These are phyloP conservation scores for Fusarium buxicola DNA, from an alignment of 2,329 filamentous ascomycete genomes.

Conservation along the genomic window DNA sequence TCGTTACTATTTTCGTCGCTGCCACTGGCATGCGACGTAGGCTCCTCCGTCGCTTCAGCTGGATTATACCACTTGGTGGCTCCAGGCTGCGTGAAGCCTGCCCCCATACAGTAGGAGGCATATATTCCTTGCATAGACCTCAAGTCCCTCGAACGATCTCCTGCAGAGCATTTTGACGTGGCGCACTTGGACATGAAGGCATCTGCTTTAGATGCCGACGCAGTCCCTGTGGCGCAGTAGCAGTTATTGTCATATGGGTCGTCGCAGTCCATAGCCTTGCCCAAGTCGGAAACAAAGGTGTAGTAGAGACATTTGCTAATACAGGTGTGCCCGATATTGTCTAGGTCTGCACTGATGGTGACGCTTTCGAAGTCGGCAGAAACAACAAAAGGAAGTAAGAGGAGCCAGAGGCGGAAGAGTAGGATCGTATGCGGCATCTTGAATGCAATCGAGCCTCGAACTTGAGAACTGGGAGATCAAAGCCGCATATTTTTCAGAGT, in stretches of 20 bases:
- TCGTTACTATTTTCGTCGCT: slow-evolving; percentile 6
- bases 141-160: slow-evolving; percentile 40
- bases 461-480: background rate
- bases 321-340: slow-evolving; percentile 29
- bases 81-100: slow-evolving; percentile 43
- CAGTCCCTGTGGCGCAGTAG: slow-evolving; percentile 42
- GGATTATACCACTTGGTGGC: slow-evolving; percentile 43
- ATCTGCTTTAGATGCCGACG: slow-evolving; percentile 35
- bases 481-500: background rate
- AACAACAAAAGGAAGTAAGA: slow-evolving; percentile 8
- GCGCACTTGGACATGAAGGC: slow-evolving; percentile 39
- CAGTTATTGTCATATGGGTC: slow-evolving; percentile 43
- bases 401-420: slow-evolving; percentile 12
- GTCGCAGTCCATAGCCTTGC: slow-evolving; percentile 39
- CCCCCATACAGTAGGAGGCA: slow-evolving; percentile 45
- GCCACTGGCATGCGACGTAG: slow-evolving; percentile 6
- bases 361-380: slow-evolving; percentile 30
- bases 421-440: slow-evolving; percentile 26
- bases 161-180: slow-evolving; percentile 32
- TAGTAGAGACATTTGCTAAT: slow-evolving; percentile 41
- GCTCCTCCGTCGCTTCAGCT: slow-evolving; percentile 35
- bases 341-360: slow-evolving; percentile 32
- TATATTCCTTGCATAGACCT: slow-evolving; percentile 44
- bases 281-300: slow-evolving; percentile 31
- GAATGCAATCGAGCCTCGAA: background rate